Percentiles rank a stretch among this genome's conserved stretches.
These are phyloP conservation scores for Akanthomyces muscarius DNA, from an alignment of 2,329 filamentous ascomycete species.

Conservation along the genomic window DNA sequence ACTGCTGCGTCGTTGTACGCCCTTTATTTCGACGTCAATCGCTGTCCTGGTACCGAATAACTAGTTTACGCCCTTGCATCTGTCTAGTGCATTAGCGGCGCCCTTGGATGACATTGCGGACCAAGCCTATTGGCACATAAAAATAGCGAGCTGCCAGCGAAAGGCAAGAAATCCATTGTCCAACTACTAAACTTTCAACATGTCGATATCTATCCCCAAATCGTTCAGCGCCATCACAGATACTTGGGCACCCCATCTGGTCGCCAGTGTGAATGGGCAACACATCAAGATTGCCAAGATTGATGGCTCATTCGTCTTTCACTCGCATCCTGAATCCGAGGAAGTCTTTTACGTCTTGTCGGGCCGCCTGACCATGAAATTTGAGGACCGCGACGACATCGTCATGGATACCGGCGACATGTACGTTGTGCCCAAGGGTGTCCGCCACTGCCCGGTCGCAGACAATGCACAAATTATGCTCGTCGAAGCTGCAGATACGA, in stretches of 20 bases:
- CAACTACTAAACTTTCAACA: background rate
- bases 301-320: conserved; percentile 38
- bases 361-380: conserved; percentile 32
- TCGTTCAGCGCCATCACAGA: conserved; percentile 28
- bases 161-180: background rate
- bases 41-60: background rate
- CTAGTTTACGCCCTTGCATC: background rate
- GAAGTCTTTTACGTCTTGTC: conserved; percentile 38
- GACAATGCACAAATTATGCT: conserved; percentile 35
- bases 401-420: conserved; percentile 31
- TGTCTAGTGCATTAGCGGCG: background rate
- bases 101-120: background rate
- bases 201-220: conserved; percentile 24
- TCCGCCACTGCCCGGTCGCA: conserved; percentile 35
- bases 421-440: conserved; percentile 34
- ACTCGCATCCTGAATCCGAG: conserved; percentile 38
- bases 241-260: conserved; percentile 30
- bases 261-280: conserved; percentile 34
- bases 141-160: background rate
- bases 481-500: conserved; percentile 32
- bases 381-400: conserved; percentile 28
- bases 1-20: background rate
- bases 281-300: conserved; percentile 40
- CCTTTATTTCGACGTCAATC: background rate
- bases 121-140: background rate